phyloP scores from a whole-genome alignment of 2,329 filamentous ascomycete species.

The Aspergillus awamori region DNA sequence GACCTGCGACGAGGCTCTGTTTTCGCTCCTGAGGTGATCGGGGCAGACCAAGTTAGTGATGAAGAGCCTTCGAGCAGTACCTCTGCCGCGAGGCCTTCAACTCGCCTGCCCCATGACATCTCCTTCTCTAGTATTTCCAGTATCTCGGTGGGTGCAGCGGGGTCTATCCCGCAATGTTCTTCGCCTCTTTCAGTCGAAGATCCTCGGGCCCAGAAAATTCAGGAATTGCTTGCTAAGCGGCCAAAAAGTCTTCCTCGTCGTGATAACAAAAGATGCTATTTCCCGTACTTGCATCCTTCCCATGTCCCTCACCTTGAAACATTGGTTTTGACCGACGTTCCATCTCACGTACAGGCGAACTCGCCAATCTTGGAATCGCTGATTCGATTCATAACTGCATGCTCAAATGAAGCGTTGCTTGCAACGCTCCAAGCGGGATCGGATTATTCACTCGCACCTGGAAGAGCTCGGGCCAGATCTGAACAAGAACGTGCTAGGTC shows the following conservation, averaged over 20 bases:
- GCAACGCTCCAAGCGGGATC: constrained; percentile 56
- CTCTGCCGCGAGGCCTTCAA: neutral
- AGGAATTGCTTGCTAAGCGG: constrained; percentile 43
- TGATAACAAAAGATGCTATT: constrained; percentile 29
- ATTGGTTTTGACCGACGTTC: constrained; percentile 60
- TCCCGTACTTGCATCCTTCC: constrained; percentile 54
- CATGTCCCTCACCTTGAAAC: constrained; percentile 58
- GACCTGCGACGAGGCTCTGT: constrained; percentile 44
- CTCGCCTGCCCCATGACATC: neutral
- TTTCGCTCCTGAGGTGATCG: constrained; percentile 51
- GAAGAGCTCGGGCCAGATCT: constrained; percentile 52
- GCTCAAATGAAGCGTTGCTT: constrained; percentile 58
- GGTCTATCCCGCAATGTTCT: constrained; percentile 19
- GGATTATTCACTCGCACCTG: constrained; percentile 64
- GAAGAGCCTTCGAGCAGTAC: neutral
- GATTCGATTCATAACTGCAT: constrained; percentile 59
- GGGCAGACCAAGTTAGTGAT: constrained; percentile 10
- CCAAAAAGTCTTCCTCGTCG: constrained; percentile 37
- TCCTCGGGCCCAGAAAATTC: constrained; percentile 37
- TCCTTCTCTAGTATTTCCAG: constrained; percentile 9
- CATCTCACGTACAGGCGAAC: constrained; percentile 45
- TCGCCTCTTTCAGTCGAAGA: constrained; percentile 28
- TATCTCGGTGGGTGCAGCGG: constrained; percentile 6
- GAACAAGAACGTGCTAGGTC: constrained; percentile 53
- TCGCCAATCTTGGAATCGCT: constrained; percentile 50